These are phyloP conservation scores for Sphagnum tenellum DNA, from an alignment of 225 moss, liverwort and hornwort species.

Conservation along the genomic window DNA sequence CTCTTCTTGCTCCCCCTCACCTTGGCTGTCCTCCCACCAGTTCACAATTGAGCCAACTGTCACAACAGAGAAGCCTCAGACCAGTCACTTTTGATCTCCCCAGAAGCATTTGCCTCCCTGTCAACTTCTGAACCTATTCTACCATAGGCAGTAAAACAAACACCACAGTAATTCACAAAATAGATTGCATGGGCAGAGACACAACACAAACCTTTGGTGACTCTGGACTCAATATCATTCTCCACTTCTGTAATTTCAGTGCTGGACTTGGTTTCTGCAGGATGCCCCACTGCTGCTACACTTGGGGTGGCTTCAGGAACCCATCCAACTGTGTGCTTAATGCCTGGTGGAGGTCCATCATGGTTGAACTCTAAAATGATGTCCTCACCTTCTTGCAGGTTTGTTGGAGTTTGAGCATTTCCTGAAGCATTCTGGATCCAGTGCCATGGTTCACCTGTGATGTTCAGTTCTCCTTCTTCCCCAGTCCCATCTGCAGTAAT, in stretches of 20 bases:
- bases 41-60: constrained; percentile 29
- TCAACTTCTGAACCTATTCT: no score
- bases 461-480: constrained; percentile 23
- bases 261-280: constrained; percentile 35
- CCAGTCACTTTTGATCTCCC: no score
- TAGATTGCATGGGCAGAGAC: no score
- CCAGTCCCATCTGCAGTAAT: constrained; percentile 34
- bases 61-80: not conserved
- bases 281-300: constrained; percentile 25
- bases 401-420: constrained; percentile 62
- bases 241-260: constrained; percentile 48
- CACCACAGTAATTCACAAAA: no score
- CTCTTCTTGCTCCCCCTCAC: constrained; percentile 29
- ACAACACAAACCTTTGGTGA: constrained; percentile 34
- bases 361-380: constrained; percentile 58
- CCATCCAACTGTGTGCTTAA: constrained; percentile 53
- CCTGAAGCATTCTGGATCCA: constrained; percentile 86
- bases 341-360: constrained; percentile 65
- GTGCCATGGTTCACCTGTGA: constrained; percentile 63
- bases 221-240: constrained; percentile 38
- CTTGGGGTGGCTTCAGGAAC: constrained; percentile 44
- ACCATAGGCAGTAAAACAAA: no score
- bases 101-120: no score
- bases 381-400: constrained; percentile 69
- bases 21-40: constrained; percentile 78